phyloP scores from a whole-genome alignment of 768 basidiomycete species.

The button mushroom (Agaricus bisporus) region DNA sequence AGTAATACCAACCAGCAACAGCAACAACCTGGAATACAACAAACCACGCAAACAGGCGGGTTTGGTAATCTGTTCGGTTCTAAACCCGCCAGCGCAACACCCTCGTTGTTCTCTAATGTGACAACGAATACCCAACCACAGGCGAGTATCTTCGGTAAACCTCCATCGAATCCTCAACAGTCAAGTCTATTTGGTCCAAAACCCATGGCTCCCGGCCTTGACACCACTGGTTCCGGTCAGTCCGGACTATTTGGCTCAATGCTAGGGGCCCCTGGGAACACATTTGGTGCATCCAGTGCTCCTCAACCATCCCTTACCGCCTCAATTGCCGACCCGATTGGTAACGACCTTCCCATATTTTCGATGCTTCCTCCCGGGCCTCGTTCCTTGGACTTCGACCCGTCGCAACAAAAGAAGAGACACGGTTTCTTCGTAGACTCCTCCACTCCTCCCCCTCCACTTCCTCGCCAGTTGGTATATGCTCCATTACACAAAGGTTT shows the following conservation, averaged over 20 bases:
- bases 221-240: slow-evolving; percentile 27
- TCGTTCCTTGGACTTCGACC: slow-evolving; percentile 54
- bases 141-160: slow-evolving; percentile 43
- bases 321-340: slow-evolving; percentile 84
- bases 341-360: slow-evolving; percentile 65
- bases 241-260: slow-evolving; percentile 34
- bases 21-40: slow-evolving; percentile 18
- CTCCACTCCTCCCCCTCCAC: slow-evolving; percentile 65
- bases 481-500: slow-evolving; percentile 71
- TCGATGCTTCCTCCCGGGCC: slow-evolving; percentile 70
- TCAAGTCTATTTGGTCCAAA: slow-evolving; percentile 46
- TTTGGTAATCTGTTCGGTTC: slow-evolving; percentile 39
- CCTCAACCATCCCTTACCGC: slow-evolving; percentile 63
- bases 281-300: slow-evolving; percentile 34
- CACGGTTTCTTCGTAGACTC: slow-evolving; percentile 71
- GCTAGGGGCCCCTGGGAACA: slow-evolving; percentile 23
- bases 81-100: slow-evolving; percentile 32
- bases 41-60: slow-evolving; percentile 16
- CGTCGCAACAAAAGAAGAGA: slow-evolving; percentile 65
- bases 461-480: slow-evolving; percentile 61
- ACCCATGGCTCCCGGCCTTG: slow-evolving; percentile 40
- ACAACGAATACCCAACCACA: slow-evolving; percentile 24
- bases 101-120: slow-evolving; percentile 32
- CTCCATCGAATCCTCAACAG: slow-evolving; percentile 36
- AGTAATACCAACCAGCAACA: slow-evolving; percentile 18